phyloP scores from a whole-genome alignment of 2,329 filamentous ascomycete species.

The Zopfia rhizophila region DNA sequence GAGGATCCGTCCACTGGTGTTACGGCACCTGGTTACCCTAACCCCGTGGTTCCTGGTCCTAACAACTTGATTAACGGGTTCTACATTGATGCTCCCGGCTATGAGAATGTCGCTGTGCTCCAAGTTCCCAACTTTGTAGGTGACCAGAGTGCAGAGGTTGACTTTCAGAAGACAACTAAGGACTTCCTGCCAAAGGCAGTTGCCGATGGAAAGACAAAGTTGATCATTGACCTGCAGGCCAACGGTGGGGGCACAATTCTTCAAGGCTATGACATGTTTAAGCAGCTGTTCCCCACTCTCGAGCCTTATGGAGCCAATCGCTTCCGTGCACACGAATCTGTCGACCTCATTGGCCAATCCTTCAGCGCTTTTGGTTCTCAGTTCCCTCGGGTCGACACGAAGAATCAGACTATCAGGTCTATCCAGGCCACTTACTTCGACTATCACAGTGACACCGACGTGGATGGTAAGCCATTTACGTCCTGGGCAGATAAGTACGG shows the following conservation, averaged over 20 bases:
- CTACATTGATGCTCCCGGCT: conserved; percentile 55
- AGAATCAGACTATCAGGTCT: conserved; percentile 48
- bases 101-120: conserved; percentile 58
- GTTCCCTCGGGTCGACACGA: conserved; percentile 43
- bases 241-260: conserved; percentile 70
- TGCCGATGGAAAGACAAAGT: conserved; percentile 65
- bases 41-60: conserved; percentile 51
- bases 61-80: conserved; percentile 58
- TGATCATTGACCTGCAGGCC: conserved; percentile 68
- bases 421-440: conserved; percentile 58
- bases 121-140: conserved; percentile 54
- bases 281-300: conserved; percentile 63
- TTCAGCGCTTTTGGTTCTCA: conserved; percentile 45
- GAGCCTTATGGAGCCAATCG: conserved; percentile 63
- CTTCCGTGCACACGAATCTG: conserved; percentile 60
- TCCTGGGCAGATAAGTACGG: conserved; percentile 58
- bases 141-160: conserved; percentile 25
- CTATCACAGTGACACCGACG: conserved; percentile 58
- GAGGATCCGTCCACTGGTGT: conserved; percentile 19
- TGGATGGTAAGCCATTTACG: conserved; percentile 62
- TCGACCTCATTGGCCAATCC: conserved; percentile 57
- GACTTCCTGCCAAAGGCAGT: conserved; percentile 55
- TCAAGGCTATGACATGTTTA: conserved; percentile 70
- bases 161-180: conserved; percentile 54
- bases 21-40: conserved; percentile 55